phyloP scores from a whole-genome alignment of 1,139 yeast genomes.

The Saccharomyces uvarum region DNA sequence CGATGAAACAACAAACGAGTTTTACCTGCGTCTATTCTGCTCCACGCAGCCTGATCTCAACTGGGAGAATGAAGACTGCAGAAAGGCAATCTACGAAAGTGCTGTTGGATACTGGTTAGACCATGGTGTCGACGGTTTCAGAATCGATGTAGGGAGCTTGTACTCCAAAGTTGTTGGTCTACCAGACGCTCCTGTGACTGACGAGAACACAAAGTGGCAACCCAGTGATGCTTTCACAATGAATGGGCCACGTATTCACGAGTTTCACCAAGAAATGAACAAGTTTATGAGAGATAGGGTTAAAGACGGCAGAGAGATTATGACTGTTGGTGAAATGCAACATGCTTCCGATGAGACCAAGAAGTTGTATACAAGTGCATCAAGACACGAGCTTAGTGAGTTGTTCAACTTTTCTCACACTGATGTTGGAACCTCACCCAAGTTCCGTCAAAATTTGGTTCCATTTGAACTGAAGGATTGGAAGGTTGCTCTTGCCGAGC shows the following conservation, averaged over 20 bases:
- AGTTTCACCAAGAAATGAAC: conserved; percentile 48
- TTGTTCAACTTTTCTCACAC: conserved; percentile 42
- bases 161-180: too few relatives aligned
- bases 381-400: conserved; percentile 40
- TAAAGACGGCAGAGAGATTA: conserved; percentile 27
- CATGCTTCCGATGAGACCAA: conserved; percentile 38
- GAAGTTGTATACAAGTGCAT: conserved; percentile 35
- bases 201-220: conserved; percentile 39
- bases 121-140: too few relatives aligned
- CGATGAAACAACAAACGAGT: neutral
- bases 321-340: conserved; percentile 54
- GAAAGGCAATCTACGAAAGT: too few relatives aligned
- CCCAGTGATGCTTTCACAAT: conserved; percentile 32
- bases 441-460: too few relatives aligned
- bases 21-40: conserved; percentile 2
- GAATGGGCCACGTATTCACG: conserved; percentile 45
- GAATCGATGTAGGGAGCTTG: too few relatives aligned
- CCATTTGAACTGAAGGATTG: too few relatives aligned
- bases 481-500: too few relatives aligned
- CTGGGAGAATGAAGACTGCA: conserved; percentile 15
- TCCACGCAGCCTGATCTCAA: conserved; percentile 49
- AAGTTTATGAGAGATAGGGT: conserved; percentile 6
- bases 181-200: conserved; percentile 34
- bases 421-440: too few relatives aligned
- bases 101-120: too few relatives aligned